These are phyloP conservation scores for Bipolaris cookei DNA, from an alignment of 2,329 filamentous ascomycete species.

Conservation along the genomic window DNA sequence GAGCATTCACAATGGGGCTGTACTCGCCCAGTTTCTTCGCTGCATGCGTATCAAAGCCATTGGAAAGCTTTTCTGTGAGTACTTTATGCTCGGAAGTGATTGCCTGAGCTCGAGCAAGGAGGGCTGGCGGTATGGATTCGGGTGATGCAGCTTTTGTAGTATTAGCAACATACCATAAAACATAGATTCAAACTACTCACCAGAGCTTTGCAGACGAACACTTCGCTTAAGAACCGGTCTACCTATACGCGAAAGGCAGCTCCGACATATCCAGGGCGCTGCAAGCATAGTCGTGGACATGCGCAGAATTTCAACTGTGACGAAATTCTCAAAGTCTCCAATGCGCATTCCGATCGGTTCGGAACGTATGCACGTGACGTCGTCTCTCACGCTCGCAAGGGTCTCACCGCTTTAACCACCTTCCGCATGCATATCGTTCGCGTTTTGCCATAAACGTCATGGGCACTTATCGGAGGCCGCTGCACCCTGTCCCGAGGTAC, in stretches of 20 bases:
- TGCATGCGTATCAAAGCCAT: constrained; percentile 61
- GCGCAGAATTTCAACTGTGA: constrained; percentile 12
- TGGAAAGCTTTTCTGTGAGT: constrained; percentile 59
- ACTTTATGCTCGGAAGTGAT: constrained; percentile 62
- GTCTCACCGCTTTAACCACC: constrained; percentile 13
- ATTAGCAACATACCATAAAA: constrained; percentile 14
- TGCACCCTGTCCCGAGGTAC: constrained; percentile 23
- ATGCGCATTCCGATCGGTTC: constrained; percentile 33
- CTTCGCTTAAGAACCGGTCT: constrained; percentile 41
- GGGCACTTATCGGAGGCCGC: constrained; percentile 9
- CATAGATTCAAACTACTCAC: constrained; percentile 15
- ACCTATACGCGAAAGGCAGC: constrained; percentile 52
- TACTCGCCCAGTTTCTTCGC: constrained; percentile 66
- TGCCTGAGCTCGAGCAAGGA: constrained; percentile 62
- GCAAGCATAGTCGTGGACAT: constrained; percentile 46
- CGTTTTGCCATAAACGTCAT: constrained; percentile 10
- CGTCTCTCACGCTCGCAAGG: constrained; percentile 3
- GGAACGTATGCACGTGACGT: constrained; percentile 38
- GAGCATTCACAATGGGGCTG: constrained; percentile 57
- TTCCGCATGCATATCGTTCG: constrained; percentile 19
- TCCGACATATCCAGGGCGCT: constrained; percentile 55
- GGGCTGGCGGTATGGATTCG: constrained; percentile 57
- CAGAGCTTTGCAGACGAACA: constrained; percentile 38
- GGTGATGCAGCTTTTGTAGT: constrained; percentile 25
- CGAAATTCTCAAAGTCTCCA: constrained; percentile 10